These are phyloP conservation scores for Populus hybrid DNA, from an alignment of 441 rosid genomes.

Conservation along the genomic window DNA sequence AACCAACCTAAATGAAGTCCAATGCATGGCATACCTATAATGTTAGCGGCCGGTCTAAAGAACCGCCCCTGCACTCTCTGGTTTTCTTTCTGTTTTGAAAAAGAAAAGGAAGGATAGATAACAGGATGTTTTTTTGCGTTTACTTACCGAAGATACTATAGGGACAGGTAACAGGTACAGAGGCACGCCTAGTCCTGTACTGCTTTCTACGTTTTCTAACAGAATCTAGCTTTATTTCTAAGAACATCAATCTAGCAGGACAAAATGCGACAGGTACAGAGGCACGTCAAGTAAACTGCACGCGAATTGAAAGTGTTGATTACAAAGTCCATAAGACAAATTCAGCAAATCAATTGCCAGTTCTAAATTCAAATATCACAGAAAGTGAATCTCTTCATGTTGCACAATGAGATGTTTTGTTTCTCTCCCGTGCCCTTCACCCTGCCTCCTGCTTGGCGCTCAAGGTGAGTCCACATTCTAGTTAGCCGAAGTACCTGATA, in stretches of 20 bases:
- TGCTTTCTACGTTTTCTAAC: slow-evolving; percentile 90
- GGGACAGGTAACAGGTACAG: slow-evolving; percentile 88
- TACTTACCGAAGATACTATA: slow-evolving; percentile 82
- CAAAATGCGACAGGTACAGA: slow-evolving; percentile 2
- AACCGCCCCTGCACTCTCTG: neutral
- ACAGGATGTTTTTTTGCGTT: neutral
- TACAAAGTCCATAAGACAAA: slow-evolving; percentile 6
- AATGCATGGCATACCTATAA: slow-evolving; percentile 4
- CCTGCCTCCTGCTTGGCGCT: too few relatives aligned
- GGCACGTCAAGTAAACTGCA: slow-evolving; percentile 5
- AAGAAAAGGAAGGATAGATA: neutral
- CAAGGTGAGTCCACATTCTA: too few relatives aligned
- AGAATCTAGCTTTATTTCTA: slow-evolving; percentile 72
- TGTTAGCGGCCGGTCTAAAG: slow-evolving; percentile 10
- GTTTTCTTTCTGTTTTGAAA: slow-evolving; percentile 1
- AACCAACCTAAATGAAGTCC: slow-evolving; percentile 63
- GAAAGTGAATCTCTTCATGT: neutral
- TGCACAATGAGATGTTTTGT: slow-evolving; percentile 27
- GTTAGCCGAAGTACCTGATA: too few relatives aligned
- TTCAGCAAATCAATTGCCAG: neutral
- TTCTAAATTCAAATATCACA: neutral
- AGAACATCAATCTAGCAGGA: slow-evolving; percentile 72
- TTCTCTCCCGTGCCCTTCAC: slow-evolving; percentile 99
- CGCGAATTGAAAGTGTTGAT: neutral
- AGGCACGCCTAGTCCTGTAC: slow-evolving; percentile 66